A percentile compares a stretch with the other conserved stretches of the same genome.
Evolutionary conservation across 495 filamentous ascomycete genomes (phyloP).

Genomic region (Hyphodiscus hymeniophilus): DNA sequence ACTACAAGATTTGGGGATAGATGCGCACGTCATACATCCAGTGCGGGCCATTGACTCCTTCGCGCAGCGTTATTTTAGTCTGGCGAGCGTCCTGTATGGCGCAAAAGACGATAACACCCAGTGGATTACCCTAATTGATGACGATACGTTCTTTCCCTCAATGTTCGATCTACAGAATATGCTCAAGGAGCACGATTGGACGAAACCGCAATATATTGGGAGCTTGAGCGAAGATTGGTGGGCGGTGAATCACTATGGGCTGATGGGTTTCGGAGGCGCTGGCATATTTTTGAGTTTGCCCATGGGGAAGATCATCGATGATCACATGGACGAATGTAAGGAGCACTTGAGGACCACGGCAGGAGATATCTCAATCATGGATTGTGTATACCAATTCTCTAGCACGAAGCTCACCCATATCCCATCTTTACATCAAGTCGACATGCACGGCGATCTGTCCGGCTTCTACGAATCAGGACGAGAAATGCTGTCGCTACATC

Average conservation of each 20-base stretch:
- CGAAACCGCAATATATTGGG: slow-evolving; percentile 52
- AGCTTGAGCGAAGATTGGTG: slow-evolving; percentile 58
- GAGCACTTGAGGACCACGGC: slow-evolving; percentile 15
- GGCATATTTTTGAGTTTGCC: slow-evolving; percentile 59
- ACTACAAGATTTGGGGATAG: slow-evolving; percentile 38
- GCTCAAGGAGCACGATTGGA: slow-evolving; percentile 38
- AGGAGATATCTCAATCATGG: slow-evolving; percentile 21
- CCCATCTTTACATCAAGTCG: slow-evolving; percentile 35
- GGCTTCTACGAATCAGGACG: slow-evolving; percentile 50
- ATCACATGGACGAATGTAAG: slow-evolving; percentile 17
- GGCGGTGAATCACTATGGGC: slow-evolving; percentile 52
- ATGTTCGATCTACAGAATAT: slow-evolving; percentile 48
- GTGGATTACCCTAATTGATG: slow-evolving; percentile 60
- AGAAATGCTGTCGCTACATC: slow-evolving; percentile 47
- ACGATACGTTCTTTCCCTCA: slow-evolving; percentile 70
- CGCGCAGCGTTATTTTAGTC: slow-evolving; percentile 57
- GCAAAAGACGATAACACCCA: slow-evolving; percentile 44
- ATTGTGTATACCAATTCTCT: slow-evolving; percentile 18
- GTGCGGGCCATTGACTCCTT: slow-evolving; percentile 24
- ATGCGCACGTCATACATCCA: slow-evolving; percentile 46
- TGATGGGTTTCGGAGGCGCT: slow-evolving; percentile 64
- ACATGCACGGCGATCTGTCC: slow-evolving; percentile 37
- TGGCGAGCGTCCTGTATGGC: slow-evolving; percentile 50
- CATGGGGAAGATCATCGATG: slow-evolving; percentile 33
- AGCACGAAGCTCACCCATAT: slow-evolving; percentile 16